Percentiles rank a stretch among this genome's conserved stretches.
Conservation (phyloP, 1,139 yeast genomes). For the Yamadazyma oceani region DNA sequence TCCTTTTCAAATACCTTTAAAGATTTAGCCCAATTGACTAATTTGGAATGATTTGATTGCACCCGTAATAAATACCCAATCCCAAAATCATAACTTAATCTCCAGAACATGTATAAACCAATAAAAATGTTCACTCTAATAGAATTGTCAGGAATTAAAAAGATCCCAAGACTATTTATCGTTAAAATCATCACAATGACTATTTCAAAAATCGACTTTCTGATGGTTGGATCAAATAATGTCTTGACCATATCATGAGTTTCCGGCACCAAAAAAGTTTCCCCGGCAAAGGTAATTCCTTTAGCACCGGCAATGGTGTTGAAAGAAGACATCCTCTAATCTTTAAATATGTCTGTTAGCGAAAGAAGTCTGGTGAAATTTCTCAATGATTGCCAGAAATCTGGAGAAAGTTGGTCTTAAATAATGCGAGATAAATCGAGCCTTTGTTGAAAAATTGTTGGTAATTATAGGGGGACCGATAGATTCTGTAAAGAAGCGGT, state of each 20-base stretch:
- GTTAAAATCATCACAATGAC: conserved; percentile 54
- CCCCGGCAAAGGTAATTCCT: conserved; percentile 51
- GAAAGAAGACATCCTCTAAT: not conserved
- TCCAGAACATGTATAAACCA: conserved; percentile 69
- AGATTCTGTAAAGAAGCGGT: too few relatives aligned
- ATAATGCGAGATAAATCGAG: too few relatives aligned
- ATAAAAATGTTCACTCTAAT: conserved; percentile 48
- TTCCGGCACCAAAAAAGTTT: conserved; percentile 65
- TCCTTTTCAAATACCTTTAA: conserved; percentile 45
- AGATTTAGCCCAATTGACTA: conserved; percentile 57
- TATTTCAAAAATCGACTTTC: conserved; percentile 67
- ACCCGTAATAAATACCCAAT: conserved; percentile 69
- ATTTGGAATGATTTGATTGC: conserved; percentile 60
- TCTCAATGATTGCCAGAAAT: too few relatives aligned
- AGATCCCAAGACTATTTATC: conserved; percentile 54
- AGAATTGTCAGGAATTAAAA: conserved; percentile 27
- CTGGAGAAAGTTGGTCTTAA: too few relatives aligned
- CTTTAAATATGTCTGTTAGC: too few relatives aligned
- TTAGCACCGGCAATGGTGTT: conserved; percentile 31
- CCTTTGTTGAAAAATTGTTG: too few relatives aligned
- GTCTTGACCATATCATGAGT: conserved; percentile 89
- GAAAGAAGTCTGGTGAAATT: not conserved
- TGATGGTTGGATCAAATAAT: conserved; percentile 71
- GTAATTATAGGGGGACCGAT: too few relatives aligned
- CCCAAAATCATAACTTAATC: conserved; percentile 75